Base-by-base conservation (phyloP, 768 basidiomycete species). In the Bullera alba region DNA sequence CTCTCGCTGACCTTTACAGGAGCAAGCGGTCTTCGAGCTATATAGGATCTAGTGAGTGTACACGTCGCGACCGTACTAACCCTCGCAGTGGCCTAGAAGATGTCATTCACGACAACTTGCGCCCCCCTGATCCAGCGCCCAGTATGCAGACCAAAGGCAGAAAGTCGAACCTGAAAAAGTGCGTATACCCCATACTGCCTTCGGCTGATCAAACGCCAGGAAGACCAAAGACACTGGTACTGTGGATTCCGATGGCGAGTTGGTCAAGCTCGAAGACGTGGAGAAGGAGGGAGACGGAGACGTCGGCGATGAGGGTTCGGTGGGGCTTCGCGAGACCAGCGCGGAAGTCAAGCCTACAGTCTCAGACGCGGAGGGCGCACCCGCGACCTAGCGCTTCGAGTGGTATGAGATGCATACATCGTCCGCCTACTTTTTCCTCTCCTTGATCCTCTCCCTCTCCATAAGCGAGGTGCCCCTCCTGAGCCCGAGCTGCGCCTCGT, bases 11-110 rank as follows among this genome's bases (percentile, higher is more conserved):
- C 29, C 30, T 45, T 23, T 26, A 30, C 17, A 36, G 74, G 91
- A 93, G 69, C 91, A 92, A 67, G 91, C 90, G 1, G 90, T 95
- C 4, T 78, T 95, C 50, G 82, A 92, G 54, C 64, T 93, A 38
- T 83, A 87, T 65, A 71, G 88, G 51, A 82, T 86, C 26, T 93
- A 95, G 63, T 65, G 45, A 54, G 63, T 61, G 3, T 25, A n/a
- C n/a, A 1, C 16, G 22, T 2, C 37, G 38, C 36, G 34, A 52
- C 17, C 21, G 23, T 0, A 16, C 12, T 41, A 17, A 43, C 42
- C n/a, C n/a, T 23, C 16, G 19, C 43, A 68, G 66, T 60, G 76
- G 75, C 39, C 69, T 92, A 3, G 74, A 82, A 36, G 79, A 81
- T 15, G 83, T 87, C 21, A 79, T 77, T 7, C 73, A 82, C 54